Percentiles rank a stretch among this genome's conserved stretches.
These are phyloP conservation scores for Lunularia cruciata DNA, from an alignment of 225 moss, liverwort and hornwort genomes.

Conservation along the genomic window DNA sequence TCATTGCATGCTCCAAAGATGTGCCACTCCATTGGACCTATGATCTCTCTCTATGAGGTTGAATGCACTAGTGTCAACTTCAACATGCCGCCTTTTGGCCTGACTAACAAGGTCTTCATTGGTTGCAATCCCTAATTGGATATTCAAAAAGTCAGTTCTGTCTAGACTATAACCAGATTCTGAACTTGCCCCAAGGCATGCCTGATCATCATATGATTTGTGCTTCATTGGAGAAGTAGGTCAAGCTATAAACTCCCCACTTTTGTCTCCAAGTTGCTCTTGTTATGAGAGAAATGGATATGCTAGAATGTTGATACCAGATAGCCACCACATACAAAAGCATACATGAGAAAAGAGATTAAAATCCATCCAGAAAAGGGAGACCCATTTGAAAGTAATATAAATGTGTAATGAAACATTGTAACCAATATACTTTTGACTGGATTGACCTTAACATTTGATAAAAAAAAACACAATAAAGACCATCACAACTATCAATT, in stretches of 20 bases:
- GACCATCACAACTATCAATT: too few relatives aligned
- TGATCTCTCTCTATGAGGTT: constrained; percentile 13
- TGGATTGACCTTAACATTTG: too few relatives aligned
- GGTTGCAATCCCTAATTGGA: not conserved
- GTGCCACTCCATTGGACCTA: constrained; percentile 13
- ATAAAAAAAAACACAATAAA: too few relatives aligned
- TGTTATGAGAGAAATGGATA: constrained; percentile 3
- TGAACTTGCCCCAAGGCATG: not conserved
- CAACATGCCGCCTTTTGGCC: constrained; percentile 47
- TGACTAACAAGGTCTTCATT: constrained; percentile 27
- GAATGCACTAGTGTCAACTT: constrained; percentile 1
- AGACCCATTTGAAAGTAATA: too few relatives aligned
- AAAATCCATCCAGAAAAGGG: too few relatives aligned
- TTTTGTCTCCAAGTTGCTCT: constrained; percentile 7
- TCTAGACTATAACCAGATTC: constrained; percentile 19
- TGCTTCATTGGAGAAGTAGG: constrained; percentile 18
- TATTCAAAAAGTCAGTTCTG: not conserved
- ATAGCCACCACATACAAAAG: constrained; percentile 47
- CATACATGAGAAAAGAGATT: too few relatives aligned
- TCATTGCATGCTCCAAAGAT: constrained; percentile 21
- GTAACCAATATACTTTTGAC: too few relatives aligned
- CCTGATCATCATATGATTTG: constrained; percentile 21
- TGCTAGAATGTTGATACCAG: too few relatives aligned
- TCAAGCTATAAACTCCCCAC: not conserved
- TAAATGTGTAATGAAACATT: too few relatives aligned